These are phyloP conservation scores for Xylariaceae sp. DNA, from an alignment of 2,329 filamentous ascomycete genomes.

Conservation along the genomic window DNA sequence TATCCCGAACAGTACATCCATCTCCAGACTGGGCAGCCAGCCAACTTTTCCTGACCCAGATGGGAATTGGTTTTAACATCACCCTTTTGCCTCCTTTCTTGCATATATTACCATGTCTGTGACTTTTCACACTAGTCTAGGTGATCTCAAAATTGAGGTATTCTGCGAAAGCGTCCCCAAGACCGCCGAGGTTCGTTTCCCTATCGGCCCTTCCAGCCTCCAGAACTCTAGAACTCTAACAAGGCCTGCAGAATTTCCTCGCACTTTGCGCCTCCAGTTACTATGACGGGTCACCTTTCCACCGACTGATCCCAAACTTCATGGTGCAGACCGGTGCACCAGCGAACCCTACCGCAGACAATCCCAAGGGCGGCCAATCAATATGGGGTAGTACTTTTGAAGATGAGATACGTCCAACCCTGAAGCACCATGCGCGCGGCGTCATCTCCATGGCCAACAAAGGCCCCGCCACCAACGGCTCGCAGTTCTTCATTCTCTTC, in stretches of 20 bases:
- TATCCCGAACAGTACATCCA: too few species aligned
- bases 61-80: too few species aligned
- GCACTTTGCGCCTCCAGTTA: constrained; percentile 77
- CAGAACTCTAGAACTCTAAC: constrained; percentile 3
- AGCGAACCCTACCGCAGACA: constrained; percentile 49
- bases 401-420: constrained; percentile 71
- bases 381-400: constrained; percentile 73
- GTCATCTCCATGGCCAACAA: constrained; percentile 78
- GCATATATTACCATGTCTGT: constrained; percentile 66
- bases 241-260: constrained; percentile 68
- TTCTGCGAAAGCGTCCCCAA: constrained; percentile 95
- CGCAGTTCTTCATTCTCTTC: constrained; percentile 78
- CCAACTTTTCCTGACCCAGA: too few species aligned
- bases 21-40: too few species aligned
- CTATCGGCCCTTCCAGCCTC: not conserved
- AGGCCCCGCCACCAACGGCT: constrained; percentile 68
- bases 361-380: constrained; percentile 65
- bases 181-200: constrained; percentile 67
- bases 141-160: constrained; percentile 90
- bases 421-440: constrained; percentile 65
- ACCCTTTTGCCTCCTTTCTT: too few species aligned
- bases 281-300: constrained; percentile 72
- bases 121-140: constrained; percentile 79
- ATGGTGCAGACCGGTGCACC: constrained; percentile 75
- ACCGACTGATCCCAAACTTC: constrained; percentile 76